Evolutionary conservation across 106 monocot genomes (phyloP), one percentile per base, ranked within the genome.

Genomic region (Platanthera guangdongensis): DNA sequence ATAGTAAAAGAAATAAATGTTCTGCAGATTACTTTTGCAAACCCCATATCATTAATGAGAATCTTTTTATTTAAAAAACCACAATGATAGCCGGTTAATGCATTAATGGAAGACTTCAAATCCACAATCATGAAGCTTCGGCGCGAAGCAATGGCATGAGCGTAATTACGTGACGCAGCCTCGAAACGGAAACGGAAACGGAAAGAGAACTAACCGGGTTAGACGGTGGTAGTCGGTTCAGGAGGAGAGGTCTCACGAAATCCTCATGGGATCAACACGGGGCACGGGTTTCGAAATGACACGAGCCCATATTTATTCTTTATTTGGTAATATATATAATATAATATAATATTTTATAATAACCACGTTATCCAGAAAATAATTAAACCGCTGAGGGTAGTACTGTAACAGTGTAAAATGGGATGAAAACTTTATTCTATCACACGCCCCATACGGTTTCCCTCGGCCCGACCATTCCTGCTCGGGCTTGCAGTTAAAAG

Each of bases 211-310:
- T 30, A 32, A 13, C 52, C 13, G 8, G 52, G 32, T 30, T 0
- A 32, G 11, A 10, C 13, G 28, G 11, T 25, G 0, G 12, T 4
- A 30, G 67, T 16, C 47, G 16, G 47, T 7, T 6, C 13, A 6
- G 15, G 16, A 30, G 21, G 21, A 11, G 47, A 47, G 69, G 69
- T 15, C 47, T 69, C 78, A 78, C 78, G 78, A 68, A 45, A 68
- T 78, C 47, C 71, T 47, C 39, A 57, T 71, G 71, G 54, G 67
- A 11, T 71, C 18, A 18, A 51, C 15, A 55, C 32, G 55, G 7
- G n/a, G 51, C 78, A 55, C 78, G 69, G 53, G 53, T 53, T 71
- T 47, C 47, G 71, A 78, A 71, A 70, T 21, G 78, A 54, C 78
- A 78, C 70, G 71, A 78, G 70, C 71, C 53, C 19, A 30, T 45